Percentiles rank a stretch among this genome's conserved stretches.
Conservation (phyloP, 495 filamentous ascomycete species). For the Trichoderma parareesei region DNA sequence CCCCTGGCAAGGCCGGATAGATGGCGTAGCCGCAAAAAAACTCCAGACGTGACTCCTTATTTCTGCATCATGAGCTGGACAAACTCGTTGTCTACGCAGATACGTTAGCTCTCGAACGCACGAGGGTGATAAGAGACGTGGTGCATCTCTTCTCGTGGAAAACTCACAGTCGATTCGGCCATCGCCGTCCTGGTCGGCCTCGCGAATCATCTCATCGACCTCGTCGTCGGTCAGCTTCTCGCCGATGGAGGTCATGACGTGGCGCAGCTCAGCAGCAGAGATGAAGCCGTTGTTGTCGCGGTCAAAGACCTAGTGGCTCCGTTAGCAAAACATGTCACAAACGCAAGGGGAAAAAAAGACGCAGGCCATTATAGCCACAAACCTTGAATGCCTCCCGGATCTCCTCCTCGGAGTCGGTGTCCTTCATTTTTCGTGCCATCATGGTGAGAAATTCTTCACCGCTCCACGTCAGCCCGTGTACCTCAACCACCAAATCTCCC, state of each 20-base stretch:
- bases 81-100: slow-evolving; percentile 86
- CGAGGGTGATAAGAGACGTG: background rate
- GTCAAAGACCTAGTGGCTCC: slow-evolving; percentile 74
- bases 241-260: slow-evolving; percentile 99
- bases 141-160: background rate
- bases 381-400: slow-evolving; percentile 74
- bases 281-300: slow-evolving; percentile 99
- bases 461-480: slow-evolving; percentile 22
- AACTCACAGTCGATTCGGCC: slow-evolving; percentile 85
- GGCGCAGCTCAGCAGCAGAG: slow-evolving; percentile 91
- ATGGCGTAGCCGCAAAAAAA: slow-evolving; percentile 2
- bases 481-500: slow-evolving; percentile 11
- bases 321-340: background rate
- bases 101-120: slow-evolving; percentile 25
- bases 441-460: slow-evolving; percentile 89
- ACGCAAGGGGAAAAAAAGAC: background rate
- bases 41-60: slow-evolving; percentile 40
- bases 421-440: slow-evolving; percentile 99
- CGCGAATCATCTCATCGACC: slow-evolving; percentile 99
- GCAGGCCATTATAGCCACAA: slow-evolving; percentile 35
- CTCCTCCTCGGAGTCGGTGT: slow-evolving; percentile 98
- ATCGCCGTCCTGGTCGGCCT: slow-evolving; percentile 98
- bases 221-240: slow-evolving; percentile 99
- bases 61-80: slow-evolving; percentile 99
- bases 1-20: background rate